Base-by-base conservation (phyloP, 495 filamentous ascomycete species). In the Chaetomium tenue region DNA sequence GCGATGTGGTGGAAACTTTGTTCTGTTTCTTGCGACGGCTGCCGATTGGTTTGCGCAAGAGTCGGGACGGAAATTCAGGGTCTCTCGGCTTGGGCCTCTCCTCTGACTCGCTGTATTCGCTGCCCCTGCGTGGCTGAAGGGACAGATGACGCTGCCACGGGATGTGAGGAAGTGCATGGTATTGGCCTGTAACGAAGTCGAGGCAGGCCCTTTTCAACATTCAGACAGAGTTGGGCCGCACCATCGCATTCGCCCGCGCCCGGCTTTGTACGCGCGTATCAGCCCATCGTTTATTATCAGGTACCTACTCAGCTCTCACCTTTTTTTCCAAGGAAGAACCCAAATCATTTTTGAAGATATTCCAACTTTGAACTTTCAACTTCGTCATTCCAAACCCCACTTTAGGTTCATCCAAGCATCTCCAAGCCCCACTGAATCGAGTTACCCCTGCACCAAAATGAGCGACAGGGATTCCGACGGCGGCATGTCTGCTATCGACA, bases 401-500 rank as follows among this genome's bases (percentile, higher is more conserved):
- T 7, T 33, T 7, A n/a, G n/a, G n/a, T 33, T 33, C 30, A 3
- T 33, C 30, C 30, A 33, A 33, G 7, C 39, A 46, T n/a, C 30
- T 46, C 42, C 20, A 53, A 53, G 11, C 12, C 54, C 52, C 26
- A 25, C 52, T 55, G n/a, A 39, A 39, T 3, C 28, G 28, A 30
- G 11, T 12, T 22, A 46, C 40, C 22, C 20, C 47, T 51, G n/a
- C 47, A 44, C 60, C 55, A 22, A 51, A 52, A 63, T 67, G 65
- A 25, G 33, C 26, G 40, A 58, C 64, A 55, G 65, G 46, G 61
- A 70, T 63, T 59, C 63, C 22, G 55, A 58, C 37, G 64, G 63
- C 37, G 64, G 63, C 54, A 42, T 57, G 25, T n/a, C n/a, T n/a
- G 28, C 59, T 18, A 13, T 40, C 25, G 70, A 73, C 60, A 73